Evolutionary conservation across 2,329 filamentous ascomycete genomes (phyloP), one percentile per base, ranked within the genome.

Genomic region (Colletotrichum australisinense): DNA sequence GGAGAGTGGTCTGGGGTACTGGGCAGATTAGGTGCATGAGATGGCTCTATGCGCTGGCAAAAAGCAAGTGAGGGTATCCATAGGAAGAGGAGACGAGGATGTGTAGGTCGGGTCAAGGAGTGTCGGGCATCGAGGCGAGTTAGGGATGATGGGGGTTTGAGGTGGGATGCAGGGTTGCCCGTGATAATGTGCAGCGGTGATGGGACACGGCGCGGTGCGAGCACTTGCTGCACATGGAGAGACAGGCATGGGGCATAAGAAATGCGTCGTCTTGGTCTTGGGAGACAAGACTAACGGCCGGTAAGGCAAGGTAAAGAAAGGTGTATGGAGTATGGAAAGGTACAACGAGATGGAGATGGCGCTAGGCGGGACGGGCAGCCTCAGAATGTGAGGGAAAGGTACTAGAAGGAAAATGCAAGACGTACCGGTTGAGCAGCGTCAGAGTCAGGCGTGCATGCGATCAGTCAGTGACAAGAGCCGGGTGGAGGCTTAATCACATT

Each of bases 31-130:
- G 30, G 53, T 66, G 74, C 72, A 75, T 72, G 66, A 74, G 74
- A 67, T 65, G 62, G 66, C 59, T 72, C 73, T 75, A 75, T 75
- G 74, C 74, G 72, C 69, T 75, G 74, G 74, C 74, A 75, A 66
- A 63, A 69, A 64, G 60, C 72, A 74, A 73, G 64, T 69, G 74
- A 75, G 69, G 72, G 74, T 75, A 75, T 75, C 74, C 74, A 75
- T 74, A 75, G 72, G 65, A 69, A 65, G 69, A 62, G 72, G 46
- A 65, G 70, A 65, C 58, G 65, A 42, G 53, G 42, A 49, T 65
- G 58, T 56, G 32, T 64, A 69, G 70, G 60, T 73, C 62, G 57
- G 65, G 63, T 56, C 66, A 58, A 75, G 66, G 73, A 69, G 71
- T 74, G 67, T 66, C 66, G 55, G 66, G 63, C 58, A 65, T 73